These are phyloP conservation scores for Cyamopsis tetragonoloba DNA, from an alignment of 306 rosid genomes.

Conservation along the genomic window DNA sequence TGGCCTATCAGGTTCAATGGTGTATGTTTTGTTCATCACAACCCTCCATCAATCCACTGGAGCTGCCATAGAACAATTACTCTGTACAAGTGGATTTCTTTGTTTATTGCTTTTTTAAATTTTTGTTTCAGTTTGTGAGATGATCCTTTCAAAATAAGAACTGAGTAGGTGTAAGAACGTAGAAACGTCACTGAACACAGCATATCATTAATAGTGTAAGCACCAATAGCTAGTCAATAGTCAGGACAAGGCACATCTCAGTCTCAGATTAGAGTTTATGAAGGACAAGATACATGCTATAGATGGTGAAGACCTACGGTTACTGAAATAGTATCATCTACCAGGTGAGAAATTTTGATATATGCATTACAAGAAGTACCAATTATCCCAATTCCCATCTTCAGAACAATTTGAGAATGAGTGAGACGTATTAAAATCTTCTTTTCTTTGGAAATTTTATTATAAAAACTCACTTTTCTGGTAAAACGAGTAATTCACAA, in stretches of 20 bases:
- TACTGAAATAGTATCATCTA: background rate
- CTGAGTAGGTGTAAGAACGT: background rate
- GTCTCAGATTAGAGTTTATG: slow-evolving; percentile 1
- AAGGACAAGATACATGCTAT: slow-evolving; percentile 2
- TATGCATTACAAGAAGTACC: slow-evolving; percentile 14
- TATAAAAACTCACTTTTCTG: background rate
- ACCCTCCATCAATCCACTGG: slow-evolving; percentile 3
- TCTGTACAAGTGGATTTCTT: background rate
- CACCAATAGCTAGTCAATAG: background rate
- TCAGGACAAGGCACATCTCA: background rate
- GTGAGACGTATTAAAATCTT: background rate
- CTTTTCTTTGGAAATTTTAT: background rate
- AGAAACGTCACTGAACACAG: background rate
- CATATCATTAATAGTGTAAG: background rate
- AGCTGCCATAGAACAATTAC: slow-evolving; percentile 1
- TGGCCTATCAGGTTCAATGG: background rate
- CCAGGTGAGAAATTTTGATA: slow-evolving; percentile 4
- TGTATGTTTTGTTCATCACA: background rate
- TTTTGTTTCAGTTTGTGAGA: background rate
- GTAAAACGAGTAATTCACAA: slow-evolving; percentile 3
- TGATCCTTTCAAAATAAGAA: slow-evolving; percentile 20
- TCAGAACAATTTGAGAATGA: slow-evolving; percentile 1
- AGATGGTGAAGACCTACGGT: background rate
- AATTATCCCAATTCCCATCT: background rate
- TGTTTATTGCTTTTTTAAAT: too few species aligned